Percentiles rank a stretch among this genome's conserved stretches.
Conservation (phyloP, 176 grass and related monocot genomes). For the Hyparrhenia diplandra region DNA sequence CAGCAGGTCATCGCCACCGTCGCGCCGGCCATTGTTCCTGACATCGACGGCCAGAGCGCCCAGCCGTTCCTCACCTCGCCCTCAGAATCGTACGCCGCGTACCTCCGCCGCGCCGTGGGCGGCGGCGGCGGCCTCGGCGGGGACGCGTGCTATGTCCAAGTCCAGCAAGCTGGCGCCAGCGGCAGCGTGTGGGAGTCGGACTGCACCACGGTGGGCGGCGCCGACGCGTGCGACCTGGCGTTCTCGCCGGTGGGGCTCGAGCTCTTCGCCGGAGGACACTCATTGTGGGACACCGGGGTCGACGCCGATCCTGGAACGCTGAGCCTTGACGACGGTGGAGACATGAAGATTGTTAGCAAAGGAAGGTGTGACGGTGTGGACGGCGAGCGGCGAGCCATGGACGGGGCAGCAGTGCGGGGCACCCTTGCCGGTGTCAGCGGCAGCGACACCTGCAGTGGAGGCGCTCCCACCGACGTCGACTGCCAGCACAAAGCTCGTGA, state of each 20-base stretch:
- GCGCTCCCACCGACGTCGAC: not conserved
- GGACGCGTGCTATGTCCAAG: conserved; percentile 45
- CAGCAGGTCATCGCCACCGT: conserved; percentile 48
- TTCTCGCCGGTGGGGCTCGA: conserved; percentile 52
- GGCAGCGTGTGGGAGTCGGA: conserved; percentile 48
- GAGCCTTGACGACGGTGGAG: conserved; percentile 42
- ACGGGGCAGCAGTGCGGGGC: conserved; percentile 35
- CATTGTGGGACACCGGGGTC: conserved; percentile 46
- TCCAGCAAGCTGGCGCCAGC: conserved; percentile 10
- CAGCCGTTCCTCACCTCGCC: conserved; percentile 46
- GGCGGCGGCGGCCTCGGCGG: not conserved
- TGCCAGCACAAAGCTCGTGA: conserved; percentile 1
- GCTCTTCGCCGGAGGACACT: conserved; percentile 52
- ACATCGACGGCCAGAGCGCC: conserved; percentile 25
- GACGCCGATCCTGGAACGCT: conserved; percentile 27
- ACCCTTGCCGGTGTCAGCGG: conserved; percentile 6
- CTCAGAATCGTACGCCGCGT: conserved; percentile 39
- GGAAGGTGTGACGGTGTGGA: conserved; percentile 39
- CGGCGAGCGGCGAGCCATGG: conserved; percentile 39
- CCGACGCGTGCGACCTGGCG: conserved; percentile 40
- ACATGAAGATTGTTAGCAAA: conserved; percentile 41
- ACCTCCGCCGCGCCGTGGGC: conserved; percentile 33
- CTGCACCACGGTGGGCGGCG: conserved; percentile 36
- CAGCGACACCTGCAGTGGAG: not conserved
- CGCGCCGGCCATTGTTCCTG: conserved; percentile 1